A percentile compares a stretch with the other conserved stretches of the same genome.
Conservation (phyloP, 1,139 yeast species). For the Yamadazyma oceani region DNA sequence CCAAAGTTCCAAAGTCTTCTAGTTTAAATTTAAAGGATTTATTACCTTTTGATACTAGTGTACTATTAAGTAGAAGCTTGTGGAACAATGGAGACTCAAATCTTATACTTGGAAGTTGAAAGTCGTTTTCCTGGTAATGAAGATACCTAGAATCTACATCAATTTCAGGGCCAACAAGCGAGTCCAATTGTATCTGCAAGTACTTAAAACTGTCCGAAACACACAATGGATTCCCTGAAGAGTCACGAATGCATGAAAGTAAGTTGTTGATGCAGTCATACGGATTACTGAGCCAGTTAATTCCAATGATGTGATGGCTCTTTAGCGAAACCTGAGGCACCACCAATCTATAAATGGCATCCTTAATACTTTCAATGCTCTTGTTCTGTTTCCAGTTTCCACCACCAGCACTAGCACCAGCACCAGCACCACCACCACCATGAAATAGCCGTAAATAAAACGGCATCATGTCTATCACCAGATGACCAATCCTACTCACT, state of each 20-base stretch:
- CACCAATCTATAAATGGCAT: background rate
- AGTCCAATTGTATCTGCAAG: background rate
- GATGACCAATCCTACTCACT: background rate
- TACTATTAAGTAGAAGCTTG: background rate
- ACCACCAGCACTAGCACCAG: too few species aligned
- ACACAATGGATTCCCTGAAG: background rate
- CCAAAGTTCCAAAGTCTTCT: background rate
- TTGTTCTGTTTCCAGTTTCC: too few species aligned
- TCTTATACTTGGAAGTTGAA: background rate
- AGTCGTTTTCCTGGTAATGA: background rate
- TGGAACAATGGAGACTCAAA: background rate
- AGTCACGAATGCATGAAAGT: background rate
- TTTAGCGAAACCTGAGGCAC: background rate
- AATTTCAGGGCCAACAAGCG: background rate
- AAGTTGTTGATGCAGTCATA: background rate
- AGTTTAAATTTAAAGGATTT: background rate
- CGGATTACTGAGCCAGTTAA: slow-evolving; percentile 1
- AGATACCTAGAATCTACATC: background rate
- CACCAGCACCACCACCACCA: too few species aligned
- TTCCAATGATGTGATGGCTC: background rate
- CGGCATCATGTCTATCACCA: background rate
- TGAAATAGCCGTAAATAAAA: background rate
- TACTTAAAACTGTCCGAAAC: background rate
- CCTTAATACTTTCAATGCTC: too few species aligned
- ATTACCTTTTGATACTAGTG: background rate